A percentile compares a stretch with the other conserved stretches of the same genome.
Evolutionary conservation across 352 stramenopile genomes (phyloP).

Genomic region (Globisporangium paddicum): DNA sequence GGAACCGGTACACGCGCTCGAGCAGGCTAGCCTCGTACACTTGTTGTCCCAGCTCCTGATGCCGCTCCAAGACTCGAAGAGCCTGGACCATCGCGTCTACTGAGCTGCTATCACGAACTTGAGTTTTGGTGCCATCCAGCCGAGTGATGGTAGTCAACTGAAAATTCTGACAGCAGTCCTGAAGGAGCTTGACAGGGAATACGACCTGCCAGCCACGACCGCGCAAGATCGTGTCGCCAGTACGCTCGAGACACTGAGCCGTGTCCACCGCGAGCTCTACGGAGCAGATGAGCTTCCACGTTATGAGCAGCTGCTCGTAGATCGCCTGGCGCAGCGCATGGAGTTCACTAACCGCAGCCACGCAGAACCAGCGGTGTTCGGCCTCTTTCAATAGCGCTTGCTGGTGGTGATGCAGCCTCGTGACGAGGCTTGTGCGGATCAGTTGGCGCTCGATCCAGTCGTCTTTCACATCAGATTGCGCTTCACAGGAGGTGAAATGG

Average conservation of each 20-base stretch:
- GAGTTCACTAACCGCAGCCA: slow-evolving; percentile 23
- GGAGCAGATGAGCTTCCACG: slow-evolving; percentile 38
- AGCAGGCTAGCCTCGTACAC: slow-evolving; percentile 44
- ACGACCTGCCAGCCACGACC: slow-evolving; percentile 34
- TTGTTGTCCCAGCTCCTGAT: slow-evolving; percentile 21
- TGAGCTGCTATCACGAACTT: not conserved
- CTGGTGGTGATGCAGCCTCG: slow-evolving; percentile 15
- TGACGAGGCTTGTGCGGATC: slow-evolving; percentile 12
- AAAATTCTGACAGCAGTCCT: slow-evolving; percentile 22
- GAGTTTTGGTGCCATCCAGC: not conserved
- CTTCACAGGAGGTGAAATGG: slow-evolving; percentile 15
- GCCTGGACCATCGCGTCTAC: slow-evolving; percentile 15
- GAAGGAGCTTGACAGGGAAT: slow-evolving; percentile 21
- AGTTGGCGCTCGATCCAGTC: slow-evolving; percentile 23
- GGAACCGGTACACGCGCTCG: slow-evolving; percentile 35
- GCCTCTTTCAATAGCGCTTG: slow-evolving; percentile 20
- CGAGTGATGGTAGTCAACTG: not conserved
- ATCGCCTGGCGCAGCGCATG: slow-evolving; percentile 35
- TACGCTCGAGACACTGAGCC: slow-evolving; percentile 26
- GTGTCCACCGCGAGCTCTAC: slow-evolving; percentile 25
- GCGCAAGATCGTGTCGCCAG: slow-evolving; percentile 18
- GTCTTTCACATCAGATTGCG: slow-evolving; percentile 1
- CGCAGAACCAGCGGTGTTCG: slow-evolving; percentile 31
- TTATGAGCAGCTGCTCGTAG: slow-evolving; percentile 36
- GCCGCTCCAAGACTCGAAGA: slow-evolving; percentile 32